Base-by-base conservation (phyloP, 441 rosid species). In the Arabidopsis hybrid region DNA sequence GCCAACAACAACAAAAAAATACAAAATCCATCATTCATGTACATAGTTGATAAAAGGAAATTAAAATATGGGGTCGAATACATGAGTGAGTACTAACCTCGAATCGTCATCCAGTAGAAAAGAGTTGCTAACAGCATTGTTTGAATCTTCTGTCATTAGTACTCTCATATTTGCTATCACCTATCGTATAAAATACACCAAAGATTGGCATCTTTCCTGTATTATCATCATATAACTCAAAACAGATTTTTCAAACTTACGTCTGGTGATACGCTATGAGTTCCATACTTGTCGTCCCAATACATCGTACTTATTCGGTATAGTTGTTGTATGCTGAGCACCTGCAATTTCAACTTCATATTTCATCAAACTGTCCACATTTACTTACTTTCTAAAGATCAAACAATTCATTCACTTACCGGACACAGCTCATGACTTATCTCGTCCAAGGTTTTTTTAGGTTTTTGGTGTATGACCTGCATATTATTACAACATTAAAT, bases 211-310 rank as follows among this genome's bases (percentile, higher is more conserved):
- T 53, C 1, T 17, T 8, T 8, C 10, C 11, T 17, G 0, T 3
- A 49, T 17, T 21, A 21, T 21, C 21, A 17, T 16, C 5, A 17
- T 49, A 17, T 49, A 18, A 8, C 3, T 17, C 29, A 49, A 49
- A 49, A 11, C 53, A 16, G 11, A 49, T 3, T 16, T 0, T 0
- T 21, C 26, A 1, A 49, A 49, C 99, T 89, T 88, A 96, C 98
- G 64, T 93, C 98, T 0, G 93, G 67, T 39, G 98, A 88, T 55
- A 96, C 97, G 65, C 98, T 93, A 40, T 93, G 99, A 0, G 98
- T 91, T 73, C 97, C 98, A 47, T 93, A 95, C 82, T 96, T 96
- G 89, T 96, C 99, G 29, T 96, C 99, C 99, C 99, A 96, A 75
- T 96, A 96, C 98, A 96, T 93, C 0, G 99, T 96, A 79, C 98